Evolutionary conservation across 257 asterid genomes (phyloP), one percentile per base, ranked within the genome.

Genomic region (Cinchona pubescens): DNA sequence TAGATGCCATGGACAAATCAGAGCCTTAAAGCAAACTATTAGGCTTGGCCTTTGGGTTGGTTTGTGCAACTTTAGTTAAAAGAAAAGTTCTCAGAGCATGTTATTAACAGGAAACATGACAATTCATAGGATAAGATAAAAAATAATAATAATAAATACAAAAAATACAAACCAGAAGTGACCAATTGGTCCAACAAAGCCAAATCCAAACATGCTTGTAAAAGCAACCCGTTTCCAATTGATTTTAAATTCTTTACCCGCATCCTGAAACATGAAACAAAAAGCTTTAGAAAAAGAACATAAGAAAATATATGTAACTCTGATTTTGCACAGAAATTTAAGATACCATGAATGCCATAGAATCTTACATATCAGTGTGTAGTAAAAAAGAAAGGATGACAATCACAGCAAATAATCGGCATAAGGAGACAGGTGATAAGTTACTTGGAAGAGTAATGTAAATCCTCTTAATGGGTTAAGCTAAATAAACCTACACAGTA

Each of bases 101-200:
- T 53, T 13, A 40, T 35, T 35, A 48, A 46, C 65, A 9, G 37
- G 38, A 67, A 34, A 58, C 46, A 34, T 25, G 25, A 58, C 15
- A 19, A 32, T 14, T 27, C 43, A 12, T 35, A 7, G 23, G 68
- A 19, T 21, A 62, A 38, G 61, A 69, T 30, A 25, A 15, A 32
- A 2, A 78, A 16, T 35, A 55, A 42, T 5, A 42, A n/a, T n/a
- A n/a, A n/a, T n/a, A n/a, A n/a, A n/a, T n/a, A n/a, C n/a, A 32
- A 43, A 74, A 46, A 77, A 59, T 75, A 81, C 96, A 79, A 42
- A 93, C 98, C 98, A 93, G 87, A 86, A 89, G 79, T 93, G 98
- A 84, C 98, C 98, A 79, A 93, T 87, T 4, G 98, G 98, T 77
- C 98, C 98, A 82, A 93, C 93, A 83, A 93, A 93, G 67, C 90